Evolutionary conservation across 495 filamentous ascomycete species (phyloP), one percentile per base, ranked within the genome.

Genomic region (Xylaria curta): DNA sequence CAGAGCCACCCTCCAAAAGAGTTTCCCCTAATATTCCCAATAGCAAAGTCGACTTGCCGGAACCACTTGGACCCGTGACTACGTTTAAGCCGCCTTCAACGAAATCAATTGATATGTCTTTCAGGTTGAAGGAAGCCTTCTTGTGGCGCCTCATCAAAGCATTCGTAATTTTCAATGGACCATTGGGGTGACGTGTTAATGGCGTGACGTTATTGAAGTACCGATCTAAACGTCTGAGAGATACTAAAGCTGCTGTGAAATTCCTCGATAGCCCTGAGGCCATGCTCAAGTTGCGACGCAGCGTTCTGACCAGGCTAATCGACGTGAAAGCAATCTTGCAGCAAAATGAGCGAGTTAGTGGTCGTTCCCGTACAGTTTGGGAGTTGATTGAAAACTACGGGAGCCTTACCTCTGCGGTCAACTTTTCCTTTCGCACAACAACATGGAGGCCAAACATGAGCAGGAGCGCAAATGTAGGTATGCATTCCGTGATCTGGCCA

Each of bases 11-110:
- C 66, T 78, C 85, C 60, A 77, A 84, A 17, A 89, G 83, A 36
- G 81, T 83, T 76, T 92, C 90, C 0, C 91, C 90, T 1, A 92
- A 81, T 12, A 92, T 86, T 0, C 89, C 83, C 8, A 89, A 80
- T 1, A 92, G 82, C 33, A 92, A 83, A 5, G 90, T 85, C 31
- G 85, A 90, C 77, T 92, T 92, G 4, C 90, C 90, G 26, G 87
- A 86, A 0, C 90, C 90, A 12, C 86, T 87, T 3, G 84, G 82
- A 4, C 87, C 87, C 28, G 82, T 84, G 0, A 89, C 74, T 0
- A 88, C 84, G 60, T 87, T 89, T 44, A 89, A 73, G 1, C 85
- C 85, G 15, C 84, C 83, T 26, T 85, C 81, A 44, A 82, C 81
- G 65, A 88, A 89, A 63, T 85, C 75, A 24, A 87, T 73, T 33